Evolutionary conservation across 148 eudicot species (phyloP).

Genomic region (Talinum fruticosum): DNA sequence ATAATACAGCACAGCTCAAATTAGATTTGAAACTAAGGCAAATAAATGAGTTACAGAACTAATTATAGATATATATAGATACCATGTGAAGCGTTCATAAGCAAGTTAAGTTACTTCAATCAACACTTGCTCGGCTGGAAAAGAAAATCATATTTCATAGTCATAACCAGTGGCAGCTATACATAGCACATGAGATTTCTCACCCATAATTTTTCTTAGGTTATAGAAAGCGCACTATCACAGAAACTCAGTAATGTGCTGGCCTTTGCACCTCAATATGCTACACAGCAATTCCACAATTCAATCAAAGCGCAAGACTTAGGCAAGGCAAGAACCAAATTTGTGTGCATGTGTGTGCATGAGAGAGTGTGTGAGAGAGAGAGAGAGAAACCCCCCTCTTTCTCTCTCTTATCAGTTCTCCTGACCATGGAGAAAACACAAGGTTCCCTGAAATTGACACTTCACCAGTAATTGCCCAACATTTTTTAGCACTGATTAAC

Average conservation of each 20-base stretch:
- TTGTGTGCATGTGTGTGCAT: too few species aligned
- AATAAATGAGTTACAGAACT: neutral
- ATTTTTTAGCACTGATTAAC: neutral
- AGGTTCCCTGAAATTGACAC: neutral
- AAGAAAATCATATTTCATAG: neutral
- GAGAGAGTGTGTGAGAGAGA: neutral
- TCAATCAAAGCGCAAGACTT: neutral
- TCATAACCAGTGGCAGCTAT: neutral
- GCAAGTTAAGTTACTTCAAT: too few species aligned
- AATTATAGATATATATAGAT: neutral
- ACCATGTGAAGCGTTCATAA: too few species aligned
- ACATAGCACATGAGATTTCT: too few species aligned
- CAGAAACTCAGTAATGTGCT: neutral
- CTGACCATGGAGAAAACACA: too few species aligned
- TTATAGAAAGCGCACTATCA: too few species aligned
- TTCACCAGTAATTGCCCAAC: neutral
- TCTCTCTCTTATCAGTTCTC: too few species aligned
- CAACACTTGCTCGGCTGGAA: neutral
- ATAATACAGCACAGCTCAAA: neutral
- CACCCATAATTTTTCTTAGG: too few species aligned
- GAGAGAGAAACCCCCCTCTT: neutral
- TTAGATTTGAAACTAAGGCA: neutral
- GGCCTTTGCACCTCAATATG: neutral
- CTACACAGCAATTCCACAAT: neutral
- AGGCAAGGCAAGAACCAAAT: neutral